Percentiles rank a stretch among this genome's conserved stretches.
phyloP scores from a whole-genome alignment of 2,329 filamentous ascomycete genomes.

The Orbilia javanica region DNA sequence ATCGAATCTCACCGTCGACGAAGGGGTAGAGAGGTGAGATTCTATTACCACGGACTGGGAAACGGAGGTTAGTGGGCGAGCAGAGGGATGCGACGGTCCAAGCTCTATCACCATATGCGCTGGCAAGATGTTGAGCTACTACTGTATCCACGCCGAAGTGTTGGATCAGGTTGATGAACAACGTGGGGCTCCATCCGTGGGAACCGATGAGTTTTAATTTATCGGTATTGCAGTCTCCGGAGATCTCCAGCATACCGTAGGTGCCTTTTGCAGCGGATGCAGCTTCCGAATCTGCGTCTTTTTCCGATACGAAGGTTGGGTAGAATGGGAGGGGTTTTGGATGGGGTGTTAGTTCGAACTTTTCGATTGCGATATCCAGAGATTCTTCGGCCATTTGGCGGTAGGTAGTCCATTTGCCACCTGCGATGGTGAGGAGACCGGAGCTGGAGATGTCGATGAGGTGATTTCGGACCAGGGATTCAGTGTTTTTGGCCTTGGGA shows the following conservation, averaged over 20 bases:
- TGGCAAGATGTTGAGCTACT: slow-evolving; percentile 86
- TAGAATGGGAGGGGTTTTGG: slow-evolving; percentile 65
- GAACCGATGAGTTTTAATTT: slow-evolving; percentile 84
- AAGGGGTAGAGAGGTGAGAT: slow-evolving; percentile 87
- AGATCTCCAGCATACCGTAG: slow-evolving; percentile 65
- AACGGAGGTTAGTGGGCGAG: slow-evolving; percentile 79
- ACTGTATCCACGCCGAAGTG: slow-evolving; percentile 93
- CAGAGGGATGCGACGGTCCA: slow-evolving; percentile 90
- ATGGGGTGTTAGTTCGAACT: slow-evolving; percentile 75
- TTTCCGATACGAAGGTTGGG: slow-evolving; percentile 51
- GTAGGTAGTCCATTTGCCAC: slow-evolving; percentile 94
- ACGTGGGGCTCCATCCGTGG: slow-evolving; percentile 87
- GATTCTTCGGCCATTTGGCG: slow-evolving; percentile 93
- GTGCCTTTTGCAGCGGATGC: slow-evolving; percentile 47
- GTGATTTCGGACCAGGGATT: slow-evolving; percentile 89
- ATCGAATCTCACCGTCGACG: slow-evolving; percentile 90
- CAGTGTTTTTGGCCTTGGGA: slow-evolving; percentile 85
- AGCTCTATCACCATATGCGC: slow-evolving; percentile 90
- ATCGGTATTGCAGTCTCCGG: slow-evolving; percentile 85
- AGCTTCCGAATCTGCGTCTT: slow-evolving; percentile 44
- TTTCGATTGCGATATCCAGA: slow-evolving; percentile 81
- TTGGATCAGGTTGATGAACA: slow-evolving; percentile 95
- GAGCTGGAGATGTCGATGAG: slow-evolving; percentile 82
- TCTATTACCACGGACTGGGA: slow-evolving; percentile 84
- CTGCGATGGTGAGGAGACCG: slow-evolving; percentile 85